Conservation (phyloP, 495 filamentous ascomycete genomes). For the Haplographium delicatum region DNA sequence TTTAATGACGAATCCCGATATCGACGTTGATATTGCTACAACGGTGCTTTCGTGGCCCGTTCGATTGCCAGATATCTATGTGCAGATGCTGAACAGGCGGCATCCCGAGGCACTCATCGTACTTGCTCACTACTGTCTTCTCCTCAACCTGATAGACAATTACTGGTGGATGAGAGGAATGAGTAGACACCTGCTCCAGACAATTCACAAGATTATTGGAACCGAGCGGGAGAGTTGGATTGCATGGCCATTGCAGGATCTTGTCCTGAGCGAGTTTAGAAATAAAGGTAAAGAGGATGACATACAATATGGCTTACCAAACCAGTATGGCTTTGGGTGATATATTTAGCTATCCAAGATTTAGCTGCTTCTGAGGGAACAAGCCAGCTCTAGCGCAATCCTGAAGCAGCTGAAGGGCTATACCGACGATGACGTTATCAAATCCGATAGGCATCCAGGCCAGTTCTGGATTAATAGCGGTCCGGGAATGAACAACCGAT, state of each 20-base stretch:
- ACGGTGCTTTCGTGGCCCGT: conserved; percentile 33
- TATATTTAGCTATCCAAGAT: too few relatives aligned
- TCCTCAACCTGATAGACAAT: conserved; percentile 42
- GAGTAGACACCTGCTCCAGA: conserved; percentile 29
- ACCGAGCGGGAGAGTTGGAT: conserved; percentile 27
- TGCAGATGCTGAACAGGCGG: conserved; percentile 35
- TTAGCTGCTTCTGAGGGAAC: too few relatives aligned
- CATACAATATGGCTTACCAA: too few relatives aligned
- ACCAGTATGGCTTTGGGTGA: too few relatives aligned
- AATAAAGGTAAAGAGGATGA: too few relatives aligned
- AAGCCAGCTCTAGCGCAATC: too few relatives aligned
- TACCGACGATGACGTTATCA: too few relatives aligned
- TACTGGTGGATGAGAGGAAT: conserved; percentile 50
- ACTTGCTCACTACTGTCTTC: conserved; percentile 46
- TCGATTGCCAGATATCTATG: conserved; percentile 35
- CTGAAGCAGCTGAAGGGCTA: too few relatives aligned
- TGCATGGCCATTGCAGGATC: conserved; percentile 26
- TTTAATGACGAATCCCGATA: background rate
- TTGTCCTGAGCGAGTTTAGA: conserved; percentile 41
- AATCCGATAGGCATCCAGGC: too few relatives aligned
- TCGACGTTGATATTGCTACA: background rate
- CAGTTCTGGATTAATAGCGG: too few relatives aligned
- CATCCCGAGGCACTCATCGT: conserved; percentile 44
- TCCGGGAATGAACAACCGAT: too few relatives aligned
- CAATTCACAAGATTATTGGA: conserved; percentile 24